Percentiles rank a stretch among this genome's conserved stretches.
phyloP scores from a whole-genome alignment of 2,329 filamentous ascomycete species.

The Clonostachys byssicola region DNA sequence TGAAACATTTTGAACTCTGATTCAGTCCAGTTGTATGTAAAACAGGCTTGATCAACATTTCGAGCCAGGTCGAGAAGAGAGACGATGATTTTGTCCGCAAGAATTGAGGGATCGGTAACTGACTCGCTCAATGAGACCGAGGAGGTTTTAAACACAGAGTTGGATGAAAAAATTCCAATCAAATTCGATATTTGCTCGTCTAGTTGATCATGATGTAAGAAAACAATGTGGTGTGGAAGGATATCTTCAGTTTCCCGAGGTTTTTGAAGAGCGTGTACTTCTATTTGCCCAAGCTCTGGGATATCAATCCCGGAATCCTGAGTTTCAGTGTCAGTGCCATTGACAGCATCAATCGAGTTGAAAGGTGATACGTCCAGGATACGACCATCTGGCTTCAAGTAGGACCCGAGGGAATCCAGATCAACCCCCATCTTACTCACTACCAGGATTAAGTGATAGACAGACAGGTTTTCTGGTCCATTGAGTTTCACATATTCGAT shows the following conservation, averaged over 20 bases:
- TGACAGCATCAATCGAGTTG: too few species aligned
- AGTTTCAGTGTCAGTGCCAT: too few species aligned
- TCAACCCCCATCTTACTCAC: slow-evolving; percentile 8
- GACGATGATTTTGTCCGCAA: slow-evolving; percentile 24
- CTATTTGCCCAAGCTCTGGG: too few species aligned
- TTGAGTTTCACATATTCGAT: slow-evolving; percentile 18
- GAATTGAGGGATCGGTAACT: neutral
- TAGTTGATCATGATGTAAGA: too few species aligned
- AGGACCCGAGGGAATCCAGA: slow-evolving; percentile 7
- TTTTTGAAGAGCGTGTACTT: too few species aligned
- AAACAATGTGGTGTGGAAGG: too few species aligned
- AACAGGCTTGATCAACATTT: slow-evolving; percentile 1
- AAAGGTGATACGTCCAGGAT: neutral
- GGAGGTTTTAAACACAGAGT: too few species aligned
- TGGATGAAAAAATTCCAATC: too few species aligned
- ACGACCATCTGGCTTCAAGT: slow-evolving; percentile 17
- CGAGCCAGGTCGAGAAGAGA: slow-evolving; percentile 27
- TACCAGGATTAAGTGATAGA: slow-evolving; percentile 26
- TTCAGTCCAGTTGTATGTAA: slow-evolving; percentile 32
- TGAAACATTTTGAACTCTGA: slow-evolving; percentile 34
- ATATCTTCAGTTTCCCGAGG: too few species aligned
- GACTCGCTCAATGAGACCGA: too few species aligned
- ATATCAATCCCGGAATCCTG: too few species aligned
- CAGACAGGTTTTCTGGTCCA: slow-evolving; percentile 11
- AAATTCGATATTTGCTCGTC: too few species aligned